Evolutionary conservation across 306 rosid species (phyloP).

Genomic region (Dalbergia cochinchinensis): DNA sequence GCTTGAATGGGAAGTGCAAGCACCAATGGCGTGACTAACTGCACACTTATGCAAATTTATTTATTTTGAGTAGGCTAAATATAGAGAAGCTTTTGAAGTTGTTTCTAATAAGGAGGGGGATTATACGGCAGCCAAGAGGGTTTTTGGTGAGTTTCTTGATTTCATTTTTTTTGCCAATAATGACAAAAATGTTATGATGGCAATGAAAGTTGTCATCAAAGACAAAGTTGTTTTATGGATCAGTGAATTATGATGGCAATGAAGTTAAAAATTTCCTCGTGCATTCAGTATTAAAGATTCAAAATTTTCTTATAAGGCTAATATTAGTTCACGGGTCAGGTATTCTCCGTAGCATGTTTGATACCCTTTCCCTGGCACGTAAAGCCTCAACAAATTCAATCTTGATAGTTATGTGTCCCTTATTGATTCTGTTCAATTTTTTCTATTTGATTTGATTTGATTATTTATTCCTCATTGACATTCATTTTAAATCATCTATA

Average conservation of each 20-base stretch:
- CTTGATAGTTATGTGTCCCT: neutral
- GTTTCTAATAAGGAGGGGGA: neutral
- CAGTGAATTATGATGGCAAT: neutral
- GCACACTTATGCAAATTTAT: neutral
- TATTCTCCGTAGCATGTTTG: neutral
- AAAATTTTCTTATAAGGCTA: neutral
- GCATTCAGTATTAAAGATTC: neutral
- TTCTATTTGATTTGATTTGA: no score
- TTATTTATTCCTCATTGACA: neutral
- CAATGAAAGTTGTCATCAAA: no score
- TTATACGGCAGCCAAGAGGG: slow-evolving; percentile 3
- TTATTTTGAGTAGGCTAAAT: neutral
- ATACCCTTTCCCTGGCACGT: no score
- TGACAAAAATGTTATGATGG: neutral
- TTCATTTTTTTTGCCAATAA: neutral
- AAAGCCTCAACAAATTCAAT: neutral
- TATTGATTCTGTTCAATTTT: neutral
- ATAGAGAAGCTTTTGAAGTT: slow-evolving; percentile 6
- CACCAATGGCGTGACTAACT: slow-evolving; percentile 58
- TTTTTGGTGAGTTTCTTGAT: neutral
- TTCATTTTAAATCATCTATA: neutral
- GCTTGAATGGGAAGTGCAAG: slow-evolving; percentile 61
- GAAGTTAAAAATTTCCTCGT: neutral
- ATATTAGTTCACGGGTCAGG: neutral
- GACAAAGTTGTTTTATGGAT: no score